Evolutionary conservation across 306 rosid genomes (phyloP), one percentile per base, ranked within the genome.

Genomic region (Quercus engelmannii): DNA sequence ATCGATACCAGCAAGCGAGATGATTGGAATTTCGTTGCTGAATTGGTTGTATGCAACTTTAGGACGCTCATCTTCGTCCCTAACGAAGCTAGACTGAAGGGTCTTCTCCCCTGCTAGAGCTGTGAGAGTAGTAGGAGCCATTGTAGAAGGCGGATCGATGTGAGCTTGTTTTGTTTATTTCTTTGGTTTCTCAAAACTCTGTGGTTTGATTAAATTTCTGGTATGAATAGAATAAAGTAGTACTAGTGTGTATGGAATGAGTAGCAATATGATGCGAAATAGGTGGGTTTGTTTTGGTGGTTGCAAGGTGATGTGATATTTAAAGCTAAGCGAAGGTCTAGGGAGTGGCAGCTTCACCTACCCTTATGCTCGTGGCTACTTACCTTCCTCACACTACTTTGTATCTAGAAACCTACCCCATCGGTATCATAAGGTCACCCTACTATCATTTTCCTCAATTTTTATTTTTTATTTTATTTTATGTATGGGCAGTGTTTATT

Each of bases 21-120:
- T 93, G 43, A 95, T 23, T 0, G 99, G 99, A 6, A 95, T 86
- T 23, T 89, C 97, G 10, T 71, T 17, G 89, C 98, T 93, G 90
- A 95, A 91, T 0, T 83, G 33, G 68, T 95, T 83, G 91, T 93
- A 89, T 2, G 99, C 91, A 5, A 91, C 94, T 59, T 84, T 93
- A 0, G 99, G 98, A 2, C 99, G 95, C 81, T 95, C 97, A 4
- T 90, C 94, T 61, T 93, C 92, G 79, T 95, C 96, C 0, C 99
- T 85, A 30, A 95, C 70, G 78, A 93, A 95, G 46, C 87, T 84
- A 0, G 89, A 65, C 17, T 83, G 85, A 0, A 94, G 93, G 14
- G 87, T 85, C 35, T 86, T 91, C 70, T 88, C 86, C n/a, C 73
- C 87, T 0, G 92, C 79, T 0, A 94, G 81, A 58, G 85, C 76